These are phyloP conservation scores for Wickerhamiella australiensis DNA, from an alignment of 805 yeast genomes.

Conservation along the genomic window DNA sequence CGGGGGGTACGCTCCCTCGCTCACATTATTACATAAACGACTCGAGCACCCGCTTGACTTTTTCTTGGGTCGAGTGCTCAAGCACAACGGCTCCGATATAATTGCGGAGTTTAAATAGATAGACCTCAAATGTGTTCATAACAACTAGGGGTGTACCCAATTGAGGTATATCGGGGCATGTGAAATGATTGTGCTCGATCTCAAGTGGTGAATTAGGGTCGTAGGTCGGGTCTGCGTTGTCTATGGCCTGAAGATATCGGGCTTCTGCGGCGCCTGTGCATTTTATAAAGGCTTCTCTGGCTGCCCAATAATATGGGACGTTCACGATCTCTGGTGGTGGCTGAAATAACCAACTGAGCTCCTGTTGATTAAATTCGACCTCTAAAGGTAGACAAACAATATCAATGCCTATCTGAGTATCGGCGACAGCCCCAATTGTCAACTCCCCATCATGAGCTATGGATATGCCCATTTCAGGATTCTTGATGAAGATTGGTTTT, in stretches of 20 bases:
- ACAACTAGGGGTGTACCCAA: background rate
- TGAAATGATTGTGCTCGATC: background rate
- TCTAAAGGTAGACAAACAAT: constrained; percentile 14
- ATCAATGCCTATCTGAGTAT: constrained; percentile 21
- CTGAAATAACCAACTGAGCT: constrained; percentile 13
- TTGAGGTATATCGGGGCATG: background rate
- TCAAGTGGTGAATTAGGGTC: background rate
- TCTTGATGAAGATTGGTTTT: constrained; percentile 16
- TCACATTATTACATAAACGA: background rate
- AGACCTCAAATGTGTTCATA: background rate
- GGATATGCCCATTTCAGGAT: constrained; percentile 4
- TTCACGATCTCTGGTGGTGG: constrained; percentile 2
- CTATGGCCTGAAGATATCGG: no score
- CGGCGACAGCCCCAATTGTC: constrained; percentile 16
- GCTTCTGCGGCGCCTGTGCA: background rate
- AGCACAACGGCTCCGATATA: background rate
- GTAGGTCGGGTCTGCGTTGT: background rate
- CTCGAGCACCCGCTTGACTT: background rate
- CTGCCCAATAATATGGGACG: constrained; percentile 21
- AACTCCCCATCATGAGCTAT: constrained; percentile 19
- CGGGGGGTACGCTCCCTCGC: no score
- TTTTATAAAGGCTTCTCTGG: constrained; percentile 22
- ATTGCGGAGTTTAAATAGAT: background rate
- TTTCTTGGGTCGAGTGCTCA: background rate
- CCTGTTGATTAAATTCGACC: constrained; percentile 13